Base-by-base conservation (phyloP, 495 filamentous ascomycete genomes). In the Neurospora sp. region DNA sequence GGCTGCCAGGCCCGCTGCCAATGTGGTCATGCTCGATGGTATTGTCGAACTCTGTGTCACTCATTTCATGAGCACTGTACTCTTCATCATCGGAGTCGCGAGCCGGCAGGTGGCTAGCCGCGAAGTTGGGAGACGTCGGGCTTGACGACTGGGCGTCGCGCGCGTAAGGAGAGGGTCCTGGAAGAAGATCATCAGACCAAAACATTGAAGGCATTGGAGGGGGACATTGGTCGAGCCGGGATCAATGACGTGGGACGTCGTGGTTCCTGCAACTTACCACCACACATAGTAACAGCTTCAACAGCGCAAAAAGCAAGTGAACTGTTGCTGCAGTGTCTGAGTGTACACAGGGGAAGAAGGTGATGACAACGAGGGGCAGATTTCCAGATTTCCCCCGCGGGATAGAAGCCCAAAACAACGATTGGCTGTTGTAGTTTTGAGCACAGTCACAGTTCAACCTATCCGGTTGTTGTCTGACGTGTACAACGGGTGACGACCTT, bases 51-150 rank as follows among this genome's bases (percentile, higher is more conserved):
- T 80, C 79, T 68, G 79, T 78, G 74, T 76, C 77, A 79, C 77
- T 76, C 38, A 71, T 75, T 3, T 40, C 73, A 38, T 75, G 76
- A 42, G 69, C 40, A 8, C 40, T 72, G 71, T 80, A 77, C 48
- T 77, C 78, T 37, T 80, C 80, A 65, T 80, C 76, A 70, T 81
- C 80, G 72, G 80, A 80, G 18, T 81, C 80, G 31, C 74, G 69
- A 22, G 45, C 68, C 9, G 74, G 71, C 68, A 79, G 74, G 68
- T 78, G 75, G 18, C 74, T 78, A 27, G 76, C 75, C 39, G 75
- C 39, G 53, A 74, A 40, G 42, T 65, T 78, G 69, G 79, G 77
- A 37, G 79, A 80, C 35, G 75, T 76, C 69, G 78, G 80, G 74
- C 71, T 75, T 7, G 79, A 80, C 71, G 77, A 75, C 37, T 74